These are phyloP conservation scores for Fusarium nygamai DNA, from an alignment of 2,329 filamentous ascomycete species.

Conservation along the genomic window DNA sequence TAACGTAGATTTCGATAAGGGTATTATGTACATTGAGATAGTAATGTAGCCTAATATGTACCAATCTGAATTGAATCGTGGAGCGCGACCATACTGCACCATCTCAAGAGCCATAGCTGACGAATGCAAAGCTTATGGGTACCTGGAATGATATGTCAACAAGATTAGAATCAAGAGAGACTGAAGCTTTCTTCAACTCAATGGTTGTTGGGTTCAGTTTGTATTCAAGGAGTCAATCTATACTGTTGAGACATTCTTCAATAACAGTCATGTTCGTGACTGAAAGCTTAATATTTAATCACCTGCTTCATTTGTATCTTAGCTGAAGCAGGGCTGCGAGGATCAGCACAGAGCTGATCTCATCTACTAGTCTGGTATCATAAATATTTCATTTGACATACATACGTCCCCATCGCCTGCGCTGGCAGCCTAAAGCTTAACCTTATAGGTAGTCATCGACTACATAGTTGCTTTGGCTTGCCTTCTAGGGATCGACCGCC, in stretches of 20 bases:
- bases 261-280: background rate
- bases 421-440: background rate
- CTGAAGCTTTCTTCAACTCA: background rate
- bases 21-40: background rate
- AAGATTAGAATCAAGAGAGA: background rate
- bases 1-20: background rate
- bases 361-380: background rate
- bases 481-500: background rate
- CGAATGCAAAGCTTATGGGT: background rate
- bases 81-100: background rate
- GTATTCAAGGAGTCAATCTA: background rate
- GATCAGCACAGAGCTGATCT: background rate
- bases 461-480: background rate
- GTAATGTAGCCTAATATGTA: background rate
- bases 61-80: background rate
- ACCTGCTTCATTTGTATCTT: background rate
- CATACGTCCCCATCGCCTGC: background rate
- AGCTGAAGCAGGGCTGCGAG: background rate
- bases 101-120: background rate
- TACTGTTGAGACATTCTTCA: background rate
- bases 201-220: background rate
- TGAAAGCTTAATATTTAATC: background rate
- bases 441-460: background rate
- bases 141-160: background rate
- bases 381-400: no score